Percentiles rank a stretch among this genome's conserved stretches.
Conservation (phyloP, 2,329 filamentous ascomycete species). For the Cryphonectria carpinicola region DNA sequence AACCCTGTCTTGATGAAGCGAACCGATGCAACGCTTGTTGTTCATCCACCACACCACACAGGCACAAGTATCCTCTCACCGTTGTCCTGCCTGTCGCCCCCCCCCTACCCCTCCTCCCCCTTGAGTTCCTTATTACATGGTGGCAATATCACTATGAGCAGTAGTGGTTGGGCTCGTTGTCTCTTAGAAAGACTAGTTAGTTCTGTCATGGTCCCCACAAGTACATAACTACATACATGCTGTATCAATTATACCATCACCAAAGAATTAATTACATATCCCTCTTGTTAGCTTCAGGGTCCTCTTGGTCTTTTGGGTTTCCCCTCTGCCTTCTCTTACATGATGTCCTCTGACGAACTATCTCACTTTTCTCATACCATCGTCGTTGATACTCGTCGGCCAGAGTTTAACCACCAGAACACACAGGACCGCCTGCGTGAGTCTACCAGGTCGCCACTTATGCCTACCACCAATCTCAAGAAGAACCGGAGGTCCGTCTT, state of each 20-base stretch:
- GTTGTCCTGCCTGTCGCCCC: background rate
- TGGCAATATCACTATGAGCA: constrained; percentile 24
- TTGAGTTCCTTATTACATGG: constrained; percentile 19
- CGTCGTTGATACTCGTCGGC: constrained; percentile 38
- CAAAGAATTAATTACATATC: constrained; percentile 3
- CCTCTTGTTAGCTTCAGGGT: constrained; percentile 4
- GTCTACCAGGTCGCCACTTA: constrained; percentile 45
- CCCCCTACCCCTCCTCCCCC: background rate
- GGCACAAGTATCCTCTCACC: background rate
- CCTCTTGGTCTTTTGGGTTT: background rate
- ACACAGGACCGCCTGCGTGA: constrained; percentile 58
- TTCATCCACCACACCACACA: constrained; percentile 12
- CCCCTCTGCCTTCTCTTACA: background rate
- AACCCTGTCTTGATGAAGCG: background rate
- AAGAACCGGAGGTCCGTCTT: constrained; percentile 58
- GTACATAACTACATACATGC: background rate
- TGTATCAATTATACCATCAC: background rate
- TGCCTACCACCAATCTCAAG: constrained; percentile 47
- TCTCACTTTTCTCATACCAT: constrained; percentile 1
- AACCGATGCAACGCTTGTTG: constrained; percentile 2
- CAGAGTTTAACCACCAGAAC: constrained; percentile 54
- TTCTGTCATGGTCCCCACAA: background rate
- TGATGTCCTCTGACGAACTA: constrained; percentile 21
- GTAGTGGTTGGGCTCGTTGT: constrained; percentile 3
- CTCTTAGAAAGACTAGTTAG: background rate